phyloP scores from a whole-genome alignment of 805 yeast genomes.

The Metschnikowia hibisci region DNA sequence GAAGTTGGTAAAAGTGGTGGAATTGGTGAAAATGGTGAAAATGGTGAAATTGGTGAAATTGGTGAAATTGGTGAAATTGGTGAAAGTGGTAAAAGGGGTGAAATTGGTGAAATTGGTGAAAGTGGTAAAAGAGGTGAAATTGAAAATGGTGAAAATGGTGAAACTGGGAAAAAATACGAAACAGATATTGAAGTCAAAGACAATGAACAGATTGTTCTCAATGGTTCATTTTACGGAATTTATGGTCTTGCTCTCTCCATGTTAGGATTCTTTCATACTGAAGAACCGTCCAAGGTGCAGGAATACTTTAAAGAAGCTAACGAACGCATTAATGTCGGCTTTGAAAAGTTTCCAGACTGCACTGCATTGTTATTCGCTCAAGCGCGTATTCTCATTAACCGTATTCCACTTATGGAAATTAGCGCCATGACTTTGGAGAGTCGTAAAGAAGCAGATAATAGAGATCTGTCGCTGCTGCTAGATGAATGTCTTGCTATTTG shows the following conservation, averaged over 20 bases:
- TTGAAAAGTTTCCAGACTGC: slow-evolving; percentile 45
- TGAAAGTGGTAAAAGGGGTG: not conserved
- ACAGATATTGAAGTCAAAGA: slow-evolving; percentile 4
- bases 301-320: slow-evolving; percentile 68
- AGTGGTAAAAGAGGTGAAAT: not conserved
- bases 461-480: slow-evolving; percentile 35
- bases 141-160: not conserved
- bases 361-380: slow-evolving; percentile 48
- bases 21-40: not conserved
- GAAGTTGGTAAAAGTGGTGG: not conserved
- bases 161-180: no score
- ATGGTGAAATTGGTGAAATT: no score
- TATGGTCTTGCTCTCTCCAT: slow-evolving; percentile 72
- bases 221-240: slow-evolving; percentile 60
- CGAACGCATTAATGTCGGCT: slow-evolving; percentile 63
- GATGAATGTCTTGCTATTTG: slow-evolving; percentile 46
- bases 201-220: slow-evolving; percentile 19
- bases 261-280: slow-evolving; percentile 53
- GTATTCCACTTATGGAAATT: slow-evolving; percentile 56
- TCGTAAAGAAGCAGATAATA: slow-evolving; percentile 23
- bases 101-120: not conserved
- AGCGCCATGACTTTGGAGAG: slow-evolving; percentile 47
- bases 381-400: slow-evolving; percentile 51
- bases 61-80: no score
- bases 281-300: slow-evolving; percentile 39